Conservation (phyloP, 371 early-diverging fungal genomes). For the Phascolomyces articulosus region DNA sequence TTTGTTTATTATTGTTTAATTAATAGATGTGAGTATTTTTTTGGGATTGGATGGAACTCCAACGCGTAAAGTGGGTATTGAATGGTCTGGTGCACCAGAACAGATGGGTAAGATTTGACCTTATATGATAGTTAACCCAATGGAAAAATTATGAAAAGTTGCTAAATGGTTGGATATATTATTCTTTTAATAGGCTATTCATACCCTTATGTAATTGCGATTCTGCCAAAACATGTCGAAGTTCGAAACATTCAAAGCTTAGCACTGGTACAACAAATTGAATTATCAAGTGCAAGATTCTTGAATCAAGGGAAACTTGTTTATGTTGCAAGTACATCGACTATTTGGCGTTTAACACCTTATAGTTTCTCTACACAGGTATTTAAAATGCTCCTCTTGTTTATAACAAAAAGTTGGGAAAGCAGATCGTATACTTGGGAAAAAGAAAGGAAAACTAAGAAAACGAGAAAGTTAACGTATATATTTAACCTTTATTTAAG, state of each 20-base stretch:
- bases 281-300: constrained; percentile 61
- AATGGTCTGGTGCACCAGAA: constrained; percentile 78
- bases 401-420: too few species aligned
- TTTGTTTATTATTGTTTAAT: background rate
- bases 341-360: constrained; percentile 87
- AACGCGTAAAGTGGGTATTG: constrained; percentile 69
- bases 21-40: constrained; percentile 70
- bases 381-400: too few species aligned
- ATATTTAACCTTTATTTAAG: constrained; percentile 24
- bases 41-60: constrained; percentile 70
- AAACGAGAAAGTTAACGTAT: background rate
- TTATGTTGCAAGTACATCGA: constrained; percentile 76
- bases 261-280: constrained; percentile 79
- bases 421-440: too few species aligned
- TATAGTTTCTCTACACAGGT: constrained; percentile 90
- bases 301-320: constrained; percentile 75
- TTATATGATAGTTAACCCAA: background rate
- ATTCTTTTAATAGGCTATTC: constrained; percentile 50
- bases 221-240: constrained; percentile 74
- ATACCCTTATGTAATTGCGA: constrained; percentile 79
- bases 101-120: constrained; percentile 55
- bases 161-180: too few species aligned
- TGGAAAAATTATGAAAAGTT: too few species aligned
- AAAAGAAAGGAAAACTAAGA: background rate
- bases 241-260: constrained; percentile 86